Evolutionary conservation across 106 monocot species (phyloP).

Genomic region (Chionographis japonica): DNA sequence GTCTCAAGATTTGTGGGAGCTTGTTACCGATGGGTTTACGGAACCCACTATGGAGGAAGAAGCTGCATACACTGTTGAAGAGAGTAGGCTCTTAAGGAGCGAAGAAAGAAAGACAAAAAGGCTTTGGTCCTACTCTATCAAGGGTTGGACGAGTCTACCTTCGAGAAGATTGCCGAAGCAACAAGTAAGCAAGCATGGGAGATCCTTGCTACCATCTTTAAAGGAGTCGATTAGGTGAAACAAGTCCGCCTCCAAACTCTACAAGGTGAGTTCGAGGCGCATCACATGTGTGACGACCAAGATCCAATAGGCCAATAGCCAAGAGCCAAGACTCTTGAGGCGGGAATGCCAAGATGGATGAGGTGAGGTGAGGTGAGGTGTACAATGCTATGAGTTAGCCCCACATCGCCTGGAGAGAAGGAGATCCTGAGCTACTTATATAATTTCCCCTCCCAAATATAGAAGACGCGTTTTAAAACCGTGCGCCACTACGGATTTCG

Average conservation of each 20-base stretch:
- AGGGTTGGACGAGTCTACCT: neutral
- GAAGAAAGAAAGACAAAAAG: neutral
- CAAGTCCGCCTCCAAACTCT: neutral
- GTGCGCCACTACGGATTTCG: too few species aligned
- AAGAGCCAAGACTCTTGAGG: too few species aligned
- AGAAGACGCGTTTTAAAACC: too few species aligned
- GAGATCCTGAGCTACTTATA: too few species aligned
- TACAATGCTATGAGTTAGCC: too few species aligned
- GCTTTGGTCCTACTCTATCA: neutral
- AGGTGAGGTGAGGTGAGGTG: too few species aligned
- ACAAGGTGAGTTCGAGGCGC: neutral
- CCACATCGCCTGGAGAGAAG: too few species aligned
- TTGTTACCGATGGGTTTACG: neutral
- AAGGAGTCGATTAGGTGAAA: neutral
- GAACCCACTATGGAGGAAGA: neutral
- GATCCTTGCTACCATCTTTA: neutral
- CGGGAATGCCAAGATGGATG: too few species aligned
- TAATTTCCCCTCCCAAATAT: too few species aligned
- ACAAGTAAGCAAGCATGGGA: slow-evolving; percentile 5
- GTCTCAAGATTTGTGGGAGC: neutral
- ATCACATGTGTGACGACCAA: too few species aligned
- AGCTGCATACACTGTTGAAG: neutral
- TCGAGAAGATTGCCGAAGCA: neutral
- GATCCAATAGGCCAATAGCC: too few species aligned
- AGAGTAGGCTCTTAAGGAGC: neutral